Evolutionary conservation across 139 green algal species (phyloP), one percentile per base, ranked within the genome.

Genomic region (Eudorina sp.): DNA sequence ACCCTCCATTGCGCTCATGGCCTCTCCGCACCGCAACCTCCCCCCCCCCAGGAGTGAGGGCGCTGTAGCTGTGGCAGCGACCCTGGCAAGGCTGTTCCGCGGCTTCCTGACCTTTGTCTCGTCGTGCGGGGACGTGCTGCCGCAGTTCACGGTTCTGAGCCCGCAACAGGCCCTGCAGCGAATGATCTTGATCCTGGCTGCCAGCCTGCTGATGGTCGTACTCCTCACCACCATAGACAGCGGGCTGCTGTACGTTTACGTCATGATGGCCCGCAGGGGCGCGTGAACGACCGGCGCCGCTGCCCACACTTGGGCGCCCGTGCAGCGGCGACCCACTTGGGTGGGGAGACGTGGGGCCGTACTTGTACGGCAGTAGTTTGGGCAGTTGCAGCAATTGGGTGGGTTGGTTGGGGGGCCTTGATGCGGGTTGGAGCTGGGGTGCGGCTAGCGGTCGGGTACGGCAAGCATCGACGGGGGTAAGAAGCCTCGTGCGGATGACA

Each of bases 141-240:
- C 68, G 14, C 51, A 88, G 8, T 81, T 88, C 48, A 82, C 66
- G 1, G 83, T 88, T 31, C 83, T 88, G 2, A 82, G 68, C 36
- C 83, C 83, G 9, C 36, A 46, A 29, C 41, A 81, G 68, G 68
- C 83, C n/a, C 11, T 72, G 36, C 66, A 62, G 68, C 83, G 83
- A 13, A 88, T 88, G 83, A 72, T 88, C 5, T 48, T 88, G 23
- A 88, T 88, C 29, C 29, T 88, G 48, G 83, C 83, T 1, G 83
- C 83, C 34, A 82, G 68, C 38, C 48, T 88, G 9, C 69, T 88
- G 6, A 88, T 88, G 83, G 64, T 88, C 11, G 83, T 88, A 5
- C 5, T 88, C 25, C 68, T 88, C 0, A 81, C 83, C 6, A 82
- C 83, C 5, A 81, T 88, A 19, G 83, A 88, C 46, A 88, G 83